phyloP scores from a whole-genome alignment of 2,329 filamentous ascomycete species.

The Sclerotinia glacialis region DNA sequence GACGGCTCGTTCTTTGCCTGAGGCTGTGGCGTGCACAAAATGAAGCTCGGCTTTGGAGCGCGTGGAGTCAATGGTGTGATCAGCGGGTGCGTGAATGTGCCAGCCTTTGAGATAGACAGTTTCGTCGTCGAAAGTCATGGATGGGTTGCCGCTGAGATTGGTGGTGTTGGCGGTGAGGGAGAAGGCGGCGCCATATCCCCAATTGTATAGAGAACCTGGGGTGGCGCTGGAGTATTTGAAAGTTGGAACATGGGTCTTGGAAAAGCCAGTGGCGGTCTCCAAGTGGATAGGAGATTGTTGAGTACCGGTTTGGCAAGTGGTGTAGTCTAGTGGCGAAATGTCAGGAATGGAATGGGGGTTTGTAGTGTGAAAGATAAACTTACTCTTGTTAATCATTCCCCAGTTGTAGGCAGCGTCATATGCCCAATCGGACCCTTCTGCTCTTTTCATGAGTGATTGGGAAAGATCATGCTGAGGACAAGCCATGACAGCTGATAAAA shows the following conservation, averaged over 20 bases:
- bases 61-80: slow-evolving; percentile 47
- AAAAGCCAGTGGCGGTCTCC: slow-evolving; percentile 42
- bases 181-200: slow-evolving; percentile 49
- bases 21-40: slow-evolving; percentile 47
- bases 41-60: slow-evolving; percentile 49
- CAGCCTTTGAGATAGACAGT: slow-evolving; percentile 49
- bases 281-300: slow-evolving; percentile 51
- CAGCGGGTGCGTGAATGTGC: slow-evolving; percentile 52
- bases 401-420: slow-evolving; percentile 44
- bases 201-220: slow-evolving; percentile 47
- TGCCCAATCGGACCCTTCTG: slow-evolving; percentile 33
- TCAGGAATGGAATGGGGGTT: neutral
- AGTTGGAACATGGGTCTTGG: slow-evolving; percentile 42
- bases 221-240: slow-evolving; percentile 45
- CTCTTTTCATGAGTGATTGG: slow-evolving; percentile 23
- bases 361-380: slow-evolving; percentile 14
- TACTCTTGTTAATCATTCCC: slow-evolving; percentile 41
- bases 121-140: slow-evolving; percentile 46
- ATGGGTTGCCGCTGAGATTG: slow-evolving; percentile 41
- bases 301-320: slow-evolving; percentile 49
- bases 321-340: slow-evolving; percentile 40
- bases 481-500: slow-evolving; percentile 26
- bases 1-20: slow-evolving; percentile 46
- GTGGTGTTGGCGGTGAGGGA: slow-evolving; percentile 40
- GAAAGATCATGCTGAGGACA: slow-evolving; percentile 31